Base-by-base conservation (phyloP, 139 green algal genomes). In the Pycnococcus provasolii region DNA sequence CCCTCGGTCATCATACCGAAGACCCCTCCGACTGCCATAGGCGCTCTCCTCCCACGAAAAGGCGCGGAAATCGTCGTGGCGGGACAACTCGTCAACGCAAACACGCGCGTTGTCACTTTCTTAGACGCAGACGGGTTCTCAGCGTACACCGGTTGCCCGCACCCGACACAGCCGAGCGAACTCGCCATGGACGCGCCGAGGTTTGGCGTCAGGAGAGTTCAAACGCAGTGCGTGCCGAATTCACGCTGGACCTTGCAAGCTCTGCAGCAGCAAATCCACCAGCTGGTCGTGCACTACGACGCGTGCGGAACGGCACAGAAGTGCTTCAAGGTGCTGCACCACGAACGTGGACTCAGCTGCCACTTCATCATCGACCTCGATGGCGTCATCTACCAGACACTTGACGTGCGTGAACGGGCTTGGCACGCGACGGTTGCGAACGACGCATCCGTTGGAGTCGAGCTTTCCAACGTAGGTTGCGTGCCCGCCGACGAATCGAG, bases 361-460 rank as follows among this genome's bases (percentile, higher is more conserved):
- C 60, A 66, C 60, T 66, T 66, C 45, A 66, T 66, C 45, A 54
- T 66, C 44, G 60, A 66, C 45, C 9, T 66, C 44, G 60, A 66
- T 62, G 60, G 60, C 11, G 13, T 41, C 54, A 15, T 15, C 7
- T 61, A 15, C 7, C 60, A 66, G 45, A 66, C 60, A 42, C 13
- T 66, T 13, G 60, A 66, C 60, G 9, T 66, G 44, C 44, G 45
- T 5, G 60, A 66, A 41, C 60, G 60, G 15, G 60, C 60, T 62
- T 66, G 60, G 60, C 60, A 66, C 13, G 60, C 60, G 15, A 66
- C 60, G 39, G 45, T 53, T 15, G 60, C 60, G 5, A 66, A 66
- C 60, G 60, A 66, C 45, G 9, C 9, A 15, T 66, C 60, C 8
- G n/a, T 66, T 6, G 60, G 60, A 8, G 13, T 66, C 11, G 60